These are phyloP conservation scores for Mucuna pruriens DNA, from an alignment of 306 rosid species.

Conservation along the genomic window DNA sequence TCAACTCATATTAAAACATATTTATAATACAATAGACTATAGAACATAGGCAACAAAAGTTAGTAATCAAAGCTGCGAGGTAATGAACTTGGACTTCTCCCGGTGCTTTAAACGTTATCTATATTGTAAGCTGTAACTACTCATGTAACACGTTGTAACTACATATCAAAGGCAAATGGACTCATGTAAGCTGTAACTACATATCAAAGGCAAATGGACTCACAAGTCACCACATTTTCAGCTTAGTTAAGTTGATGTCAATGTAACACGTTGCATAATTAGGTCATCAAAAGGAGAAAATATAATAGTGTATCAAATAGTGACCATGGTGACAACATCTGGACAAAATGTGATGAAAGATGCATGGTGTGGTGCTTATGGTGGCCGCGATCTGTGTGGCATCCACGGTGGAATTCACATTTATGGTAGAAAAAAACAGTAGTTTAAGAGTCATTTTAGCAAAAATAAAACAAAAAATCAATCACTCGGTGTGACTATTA, in stretches of 20 bases:
- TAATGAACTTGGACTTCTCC: conserved; percentile 9
- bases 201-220: background rate
- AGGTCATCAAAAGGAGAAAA: background rate
- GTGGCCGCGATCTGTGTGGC: background rate
- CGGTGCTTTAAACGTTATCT: background rate
- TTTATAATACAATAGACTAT: background rate
- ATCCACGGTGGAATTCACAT: background rate
- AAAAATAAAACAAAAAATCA: too few relatives aligned
- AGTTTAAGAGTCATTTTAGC: too few relatives aligned
- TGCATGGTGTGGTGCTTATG: too few relatives aligned
- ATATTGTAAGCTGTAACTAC: background rate
- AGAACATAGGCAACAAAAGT: background rate
- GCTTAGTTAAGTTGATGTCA: background rate
- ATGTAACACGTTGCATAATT: background rate
- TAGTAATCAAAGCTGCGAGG: background rate
- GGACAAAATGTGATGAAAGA: background rate
- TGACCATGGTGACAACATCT: background rate
- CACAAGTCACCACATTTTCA: background rate
- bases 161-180: background rate
- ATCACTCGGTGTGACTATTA: too few relatives aligned
- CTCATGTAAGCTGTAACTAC: background rate
- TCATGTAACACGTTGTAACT: background rate
- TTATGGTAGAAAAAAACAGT: too few relatives aligned
- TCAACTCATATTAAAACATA: conserved; percentile 40
- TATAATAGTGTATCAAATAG: background rate